phyloP scores from a whole-genome alignment of 2,329 filamentous ascomycete genomes.

The Coniosporium tulheliwenetii region DNA sequence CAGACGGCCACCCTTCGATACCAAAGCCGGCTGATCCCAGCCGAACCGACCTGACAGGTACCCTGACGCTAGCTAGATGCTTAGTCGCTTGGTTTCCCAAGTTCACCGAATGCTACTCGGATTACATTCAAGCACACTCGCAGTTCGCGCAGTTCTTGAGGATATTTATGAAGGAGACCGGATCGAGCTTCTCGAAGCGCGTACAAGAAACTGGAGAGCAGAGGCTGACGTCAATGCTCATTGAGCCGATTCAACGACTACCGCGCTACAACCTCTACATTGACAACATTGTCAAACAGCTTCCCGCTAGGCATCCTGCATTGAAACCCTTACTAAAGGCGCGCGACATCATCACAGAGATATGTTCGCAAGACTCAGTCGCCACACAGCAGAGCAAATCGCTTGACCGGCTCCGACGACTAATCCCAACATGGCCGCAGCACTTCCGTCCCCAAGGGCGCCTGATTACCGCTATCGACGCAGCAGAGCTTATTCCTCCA shows the following conservation, averaged over 20 bases:
- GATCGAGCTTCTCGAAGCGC: constrained; percentile 67
- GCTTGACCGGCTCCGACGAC: constrained; percentile 55
- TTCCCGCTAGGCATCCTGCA: constrained; percentile 76
- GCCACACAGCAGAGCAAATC: constrained; percentile 55
- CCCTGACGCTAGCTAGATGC: constrained; percentile 60
- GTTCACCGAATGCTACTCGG: constrained; percentile 80
- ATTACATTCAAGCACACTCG: constrained; percentile 84
- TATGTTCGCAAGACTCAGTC: constrained; percentile 79
- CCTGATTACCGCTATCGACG: constrained; percentile 67
- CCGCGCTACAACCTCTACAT: constrained; percentile 93
- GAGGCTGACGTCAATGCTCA: constrained; percentile 74
- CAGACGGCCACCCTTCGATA: constrained; percentile 21
- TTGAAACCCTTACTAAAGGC: constrained; percentile 73
- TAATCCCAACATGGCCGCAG: constrained; percentile 63
- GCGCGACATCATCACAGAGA: constrained; percentile 85
- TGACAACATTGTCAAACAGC: constrained; percentile 77
- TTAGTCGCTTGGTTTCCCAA: constrained; percentile 86
- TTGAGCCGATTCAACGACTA: constrained; percentile 88
- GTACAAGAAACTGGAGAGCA: constrained; percentile 81
- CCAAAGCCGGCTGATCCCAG: constrained; percentile 16
- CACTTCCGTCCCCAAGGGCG: constrained; percentile 60
- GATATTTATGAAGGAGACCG: constrained; percentile 56
- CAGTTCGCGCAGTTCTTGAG: constrained; percentile 72
- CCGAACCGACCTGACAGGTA: constrained; percentile 58
- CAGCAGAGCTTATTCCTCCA: constrained; percentile 59